Conservation (phyloP, 805 yeast species). For the Saturnispora zaruensis region DNA sequence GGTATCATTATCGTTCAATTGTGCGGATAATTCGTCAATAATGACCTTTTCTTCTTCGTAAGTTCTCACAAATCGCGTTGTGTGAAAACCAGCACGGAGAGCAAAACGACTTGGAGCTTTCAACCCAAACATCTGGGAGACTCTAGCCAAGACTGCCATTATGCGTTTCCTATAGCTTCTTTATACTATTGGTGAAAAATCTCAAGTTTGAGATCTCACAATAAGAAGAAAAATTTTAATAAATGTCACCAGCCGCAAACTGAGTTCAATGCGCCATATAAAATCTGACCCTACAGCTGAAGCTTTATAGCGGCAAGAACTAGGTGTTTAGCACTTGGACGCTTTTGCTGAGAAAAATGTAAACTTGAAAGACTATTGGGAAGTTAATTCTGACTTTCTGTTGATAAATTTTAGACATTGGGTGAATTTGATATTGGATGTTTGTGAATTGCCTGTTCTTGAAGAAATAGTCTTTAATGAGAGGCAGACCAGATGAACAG, state of each 20-base stretch:
- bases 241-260: background rate
- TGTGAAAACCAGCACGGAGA: slow-evolving; percentile 27
- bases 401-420: too few species aligned
- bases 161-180: background rate
- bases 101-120: slow-evolving; percentile 3
- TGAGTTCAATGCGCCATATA: background rate
- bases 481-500: too few species aligned
- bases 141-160: slow-evolving; percentile 4
- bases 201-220: background rate
- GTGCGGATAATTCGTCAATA: slow-evolving; percentile 47
- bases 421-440: too few species aligned
- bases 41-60: slow-evolving; percentile 70
- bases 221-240: background rate
- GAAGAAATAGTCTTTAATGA: too few species aligned
- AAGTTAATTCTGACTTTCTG: too few species aligned
- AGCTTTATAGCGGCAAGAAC: too few species aligned
- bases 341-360: too few species aligned
- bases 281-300: too few species aligned
- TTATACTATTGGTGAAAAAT: background rate
- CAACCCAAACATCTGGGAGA: slow-evolving; percentile 5
- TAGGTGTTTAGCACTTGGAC: too few species aligned
- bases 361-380: too few species aligned
- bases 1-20: slow-evolving; percentile 44
- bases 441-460: too few species aligned
- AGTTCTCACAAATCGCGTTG: slow-evolving; percentile 26